These are phyloP conservation scores for Zygotorulaspora florentina DNA, from an alignment of 805 yeast genomes.

Conservation along the genomic window DNA sequence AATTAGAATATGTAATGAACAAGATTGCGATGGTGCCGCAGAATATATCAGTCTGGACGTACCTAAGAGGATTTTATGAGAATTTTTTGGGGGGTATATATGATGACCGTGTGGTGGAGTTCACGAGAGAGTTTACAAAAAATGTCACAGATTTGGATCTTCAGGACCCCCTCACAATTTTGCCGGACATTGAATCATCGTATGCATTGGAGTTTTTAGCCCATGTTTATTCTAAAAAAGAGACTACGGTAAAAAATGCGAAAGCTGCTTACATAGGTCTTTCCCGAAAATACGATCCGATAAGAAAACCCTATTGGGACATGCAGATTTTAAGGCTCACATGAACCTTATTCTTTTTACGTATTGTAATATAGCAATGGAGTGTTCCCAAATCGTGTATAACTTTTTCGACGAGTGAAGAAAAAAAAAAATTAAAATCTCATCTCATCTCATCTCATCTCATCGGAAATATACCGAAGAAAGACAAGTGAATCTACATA, in stretches of 20 bases:
- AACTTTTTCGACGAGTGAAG: neutral
- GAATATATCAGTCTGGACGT: conserved; percentile 85
- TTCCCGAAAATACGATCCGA: conserved; percentile 53
- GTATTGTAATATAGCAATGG: neutral
- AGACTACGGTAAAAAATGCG: conserved; percentile 37
- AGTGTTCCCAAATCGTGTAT: neutral
- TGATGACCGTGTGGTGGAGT: conserved; percentile 40
- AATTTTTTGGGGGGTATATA: conserved; percentile 22
- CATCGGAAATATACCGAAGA: conserved; percentile 3
- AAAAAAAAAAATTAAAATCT: conserved; percentile 12
- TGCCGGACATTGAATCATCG: conserved; percentile 42
- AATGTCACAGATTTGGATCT: conserved; percentile 21
- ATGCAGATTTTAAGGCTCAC: conserved; percentile 35
- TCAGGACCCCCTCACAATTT: conserved; percentile 11
- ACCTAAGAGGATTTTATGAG: conserved; percentile 56
- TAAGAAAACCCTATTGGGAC: conserved; percentile 59
- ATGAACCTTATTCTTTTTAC: neutral
- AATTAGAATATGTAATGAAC: conserved; percentile 48
- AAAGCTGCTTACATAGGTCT: conserved; percentile 48
- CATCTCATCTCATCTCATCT: conserved; percentile 20
- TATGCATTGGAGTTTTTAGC: conserved; percentile 65
- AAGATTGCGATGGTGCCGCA: conserved; percentile 64
- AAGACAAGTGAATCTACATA: neutral
- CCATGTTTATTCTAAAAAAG: conserved; percentile 39
- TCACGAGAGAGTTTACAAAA: conserved; percentile 44